Evolutionary conservation across 2,329 filamentous ascomycete species (phyloP).

Genomic region (Massarina eburnea): DNA sequence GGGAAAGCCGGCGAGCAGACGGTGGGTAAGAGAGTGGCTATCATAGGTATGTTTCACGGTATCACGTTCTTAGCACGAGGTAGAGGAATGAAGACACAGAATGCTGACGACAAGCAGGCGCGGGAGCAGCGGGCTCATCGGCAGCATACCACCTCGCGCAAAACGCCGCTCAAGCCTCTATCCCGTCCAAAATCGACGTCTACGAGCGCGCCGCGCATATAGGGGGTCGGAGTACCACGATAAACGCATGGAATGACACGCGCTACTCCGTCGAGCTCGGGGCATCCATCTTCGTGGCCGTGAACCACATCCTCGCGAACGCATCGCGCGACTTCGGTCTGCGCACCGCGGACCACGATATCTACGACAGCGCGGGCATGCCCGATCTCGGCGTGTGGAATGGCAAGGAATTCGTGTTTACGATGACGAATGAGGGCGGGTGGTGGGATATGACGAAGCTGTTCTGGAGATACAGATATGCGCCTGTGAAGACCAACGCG

Average conservation of each 20-base stretch:
- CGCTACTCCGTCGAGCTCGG: slow-evolving; percentile 77
- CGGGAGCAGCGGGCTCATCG: slow-evolving; percentile 85
- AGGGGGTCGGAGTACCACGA: slow-evolving; percentile 84
- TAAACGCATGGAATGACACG: slow-evolving; percentile 71
- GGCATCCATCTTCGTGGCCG: slow-evolving; percentile 85
- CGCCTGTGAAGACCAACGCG: slow-evolving; percentile 71
- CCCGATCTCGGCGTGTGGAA: slow-evolving; percentile 78
- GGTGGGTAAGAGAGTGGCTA: slow-evolving; percentile 35
- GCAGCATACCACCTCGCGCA: slow-evolving; percentile 79
- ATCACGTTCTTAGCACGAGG: background rate
- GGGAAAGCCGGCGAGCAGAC: slow-evolving; percentile 6
- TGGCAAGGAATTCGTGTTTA: slow-evolving; percentile 71
- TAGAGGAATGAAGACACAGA: background rate
- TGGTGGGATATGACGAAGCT: slow-evolving; percentile 84
- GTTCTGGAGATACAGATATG: slow-evolving; percentile 81
- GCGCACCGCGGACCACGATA: slow-evolving; percentile 43
- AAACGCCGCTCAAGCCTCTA: slow-evolving; percentile 63
- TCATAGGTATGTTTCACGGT: slow-evolving; percentile 38
- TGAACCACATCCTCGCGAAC: slow-evolving; percentile 79
- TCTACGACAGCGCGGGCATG: slow-evolving; percentile 38
- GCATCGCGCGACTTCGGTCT: slow-evolving; percentile 74
- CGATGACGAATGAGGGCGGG: slow-evolving; percentile 59
- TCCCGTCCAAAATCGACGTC: slow-evolving; percentile 76
- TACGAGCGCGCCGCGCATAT: slow-evolving; percentile 79
- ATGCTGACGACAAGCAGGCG: slow-evolving; percentile 59